phyloP scores from a whole-genome alignment of 2,329 filamentous ascomycete genomes.

The Epichloe uncinata region DNA sequence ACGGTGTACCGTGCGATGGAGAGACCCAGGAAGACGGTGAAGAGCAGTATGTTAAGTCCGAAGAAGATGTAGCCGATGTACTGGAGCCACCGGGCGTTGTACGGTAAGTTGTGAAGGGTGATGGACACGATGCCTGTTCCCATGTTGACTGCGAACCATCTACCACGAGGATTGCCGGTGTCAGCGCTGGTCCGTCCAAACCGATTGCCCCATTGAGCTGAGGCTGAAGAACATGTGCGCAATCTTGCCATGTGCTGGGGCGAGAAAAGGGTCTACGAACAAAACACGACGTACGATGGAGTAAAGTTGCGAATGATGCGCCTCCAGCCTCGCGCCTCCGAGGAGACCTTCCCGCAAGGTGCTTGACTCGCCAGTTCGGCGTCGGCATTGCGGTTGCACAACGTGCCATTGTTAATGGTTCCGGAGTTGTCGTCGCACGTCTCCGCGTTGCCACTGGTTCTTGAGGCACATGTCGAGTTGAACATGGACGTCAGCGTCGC shows the following conservation, averaged over 20 bases:
- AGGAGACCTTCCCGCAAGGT: slow-evolving; percentile 15
- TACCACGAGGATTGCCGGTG: slow-evolving; percentile 6
- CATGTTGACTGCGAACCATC: slow-evolving; percentile 50
- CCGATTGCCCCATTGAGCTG: no score
- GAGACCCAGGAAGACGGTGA: slow-evolving; percentile 37
- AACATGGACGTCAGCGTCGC: neutral
- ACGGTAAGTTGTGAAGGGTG: slow-evolving; percentile 48
- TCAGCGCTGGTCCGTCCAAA: neutral
- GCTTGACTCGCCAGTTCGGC: neutral
- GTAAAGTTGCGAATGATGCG: slow-evolving; percentile 39
- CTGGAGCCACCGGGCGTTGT: slow-evolving; percentile 42
- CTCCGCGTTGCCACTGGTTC: neutral
- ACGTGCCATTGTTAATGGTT: neutral
- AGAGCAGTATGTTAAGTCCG: slow-evolving; percentile 44
- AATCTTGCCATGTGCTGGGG: neutral
- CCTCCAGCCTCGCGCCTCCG: slow-evolving; percentile 26
- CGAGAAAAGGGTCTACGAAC: neutral
- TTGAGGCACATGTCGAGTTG: neutral
- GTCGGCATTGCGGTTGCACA: neutral
- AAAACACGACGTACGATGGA: slow-evolving; percentile 30
- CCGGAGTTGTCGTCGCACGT: neutral
- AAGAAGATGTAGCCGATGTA: slow-evolving; percentile 50
- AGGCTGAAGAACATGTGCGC: no score
- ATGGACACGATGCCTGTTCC: slow-evolving; percentile 56
- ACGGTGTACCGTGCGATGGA: slow-evolving; percentile 47